These are phyloP conservation scores for Aspergillus biplanus DNA, from an alignment of 495 filamentous ascomycete species.

Conservation along the genomic window DNA sequence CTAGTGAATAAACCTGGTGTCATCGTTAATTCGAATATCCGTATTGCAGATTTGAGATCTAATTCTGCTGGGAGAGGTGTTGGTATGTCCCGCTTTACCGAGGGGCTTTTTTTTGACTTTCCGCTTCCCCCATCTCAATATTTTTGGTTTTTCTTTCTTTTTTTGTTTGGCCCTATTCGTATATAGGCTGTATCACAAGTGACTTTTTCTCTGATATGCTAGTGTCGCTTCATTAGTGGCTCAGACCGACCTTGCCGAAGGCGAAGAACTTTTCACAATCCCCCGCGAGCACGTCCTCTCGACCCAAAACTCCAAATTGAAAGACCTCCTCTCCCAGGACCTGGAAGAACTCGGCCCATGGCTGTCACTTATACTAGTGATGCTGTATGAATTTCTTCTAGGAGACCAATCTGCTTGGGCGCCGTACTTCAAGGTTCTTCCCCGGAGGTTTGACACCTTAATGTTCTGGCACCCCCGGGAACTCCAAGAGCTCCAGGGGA, in stretches of 20 bases:
- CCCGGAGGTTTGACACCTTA: slow-evolving; percentile 76
- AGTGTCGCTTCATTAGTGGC: slow-evolving; percentile 51
- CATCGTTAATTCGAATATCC: slow-evolving; percentile 57
- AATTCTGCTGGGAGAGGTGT: slow-evolving; percentile 61
- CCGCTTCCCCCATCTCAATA: slow-evolving; percentile 28
- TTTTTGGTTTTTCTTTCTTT: slow-evolving; percentile 18
- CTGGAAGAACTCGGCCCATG: slow-evolving; percentile 54
- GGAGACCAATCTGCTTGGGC: slow-evolving; percentile 70
- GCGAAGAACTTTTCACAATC: slow-evolving; percentile 68
- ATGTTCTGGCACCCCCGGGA: slow-evolving; percentile 87
- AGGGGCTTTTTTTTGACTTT: slow-evolving; percentile 18
- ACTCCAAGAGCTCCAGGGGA: slow-evolving; percentile 74
- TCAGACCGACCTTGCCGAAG: slow-evolving; percentile 56
- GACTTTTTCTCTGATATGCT: slow-evolving; percentile 29
- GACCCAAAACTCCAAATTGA: slow-evolving; percentile 53
- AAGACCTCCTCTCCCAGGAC: slow-evolving; percentile 46
- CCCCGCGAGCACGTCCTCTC: slow-evolving; percentile 59
- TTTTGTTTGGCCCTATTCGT: background rate
- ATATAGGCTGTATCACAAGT: slow-evolving; percentile 5
- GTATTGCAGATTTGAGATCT: slow-evolving; percentile 55
- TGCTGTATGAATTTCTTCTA: slow-evolving; percentile 75
- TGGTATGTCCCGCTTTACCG: slow-evolving; percentile 42
- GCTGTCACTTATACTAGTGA: slow-evolving; percentile 72
- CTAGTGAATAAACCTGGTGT: slow-evolving; percentile 54
- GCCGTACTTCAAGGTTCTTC: slow-evolving; percentile 81